A percentile compares a stretch with the other conserved stretches of the same genome.
Conservation (phyloP, 495 filamentous ascomycete genomes). For the Ascobolus immersus region DNA sequence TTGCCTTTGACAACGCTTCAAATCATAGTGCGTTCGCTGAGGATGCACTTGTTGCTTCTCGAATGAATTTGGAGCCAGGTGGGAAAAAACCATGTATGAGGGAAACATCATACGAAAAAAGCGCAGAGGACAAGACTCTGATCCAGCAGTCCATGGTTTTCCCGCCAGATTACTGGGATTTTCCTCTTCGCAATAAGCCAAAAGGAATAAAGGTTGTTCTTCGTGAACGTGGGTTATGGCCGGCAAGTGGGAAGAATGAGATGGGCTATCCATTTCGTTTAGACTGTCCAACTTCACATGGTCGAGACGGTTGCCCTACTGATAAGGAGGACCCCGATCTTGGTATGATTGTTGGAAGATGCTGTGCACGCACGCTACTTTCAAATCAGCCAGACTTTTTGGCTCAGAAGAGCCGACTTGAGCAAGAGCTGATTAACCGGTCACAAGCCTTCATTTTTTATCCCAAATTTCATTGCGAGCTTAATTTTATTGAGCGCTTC, state of each 20-base stretch:
- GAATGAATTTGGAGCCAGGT: conserved; percentile 1
- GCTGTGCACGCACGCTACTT: too few relatives aligned
- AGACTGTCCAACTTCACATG: too few relatives aligned
- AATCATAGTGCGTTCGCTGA: background rate
- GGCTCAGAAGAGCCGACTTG: too few relatives aligned
- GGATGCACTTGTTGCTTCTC: conserved; percentile 1
- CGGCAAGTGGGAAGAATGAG: background rate
- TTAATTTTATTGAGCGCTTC: conserved; percentile 5
- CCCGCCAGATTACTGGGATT: background rate
- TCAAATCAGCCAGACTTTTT: too few relatives aligned
- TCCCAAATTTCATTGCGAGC: conserved; percentile 3
- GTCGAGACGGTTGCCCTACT: too few relatives aligned
- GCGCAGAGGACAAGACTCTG: background rate
- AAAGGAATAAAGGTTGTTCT: conserved; percentile 1
- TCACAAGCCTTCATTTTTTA: conserved; percentile 1
- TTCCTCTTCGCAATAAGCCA: background rate
- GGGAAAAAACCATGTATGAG: background rate
- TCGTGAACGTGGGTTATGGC: conserved; percentile 3
- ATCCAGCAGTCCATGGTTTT: conserved; percentile 1
- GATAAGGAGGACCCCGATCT: too few relatives aligned
- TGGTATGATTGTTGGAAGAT: too few relatives aligned
- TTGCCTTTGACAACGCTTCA: conserved; percentile 4
- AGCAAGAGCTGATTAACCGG: too few relatives aligned
- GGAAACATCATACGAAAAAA: background rate
- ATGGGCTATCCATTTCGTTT: too few relatives aligned